These are phyloP conservation scores for Microsporum audouinii DNA, from an alignment of 2,329 filamentous ascomycete species.

Conservation along the genomic window DNA sequence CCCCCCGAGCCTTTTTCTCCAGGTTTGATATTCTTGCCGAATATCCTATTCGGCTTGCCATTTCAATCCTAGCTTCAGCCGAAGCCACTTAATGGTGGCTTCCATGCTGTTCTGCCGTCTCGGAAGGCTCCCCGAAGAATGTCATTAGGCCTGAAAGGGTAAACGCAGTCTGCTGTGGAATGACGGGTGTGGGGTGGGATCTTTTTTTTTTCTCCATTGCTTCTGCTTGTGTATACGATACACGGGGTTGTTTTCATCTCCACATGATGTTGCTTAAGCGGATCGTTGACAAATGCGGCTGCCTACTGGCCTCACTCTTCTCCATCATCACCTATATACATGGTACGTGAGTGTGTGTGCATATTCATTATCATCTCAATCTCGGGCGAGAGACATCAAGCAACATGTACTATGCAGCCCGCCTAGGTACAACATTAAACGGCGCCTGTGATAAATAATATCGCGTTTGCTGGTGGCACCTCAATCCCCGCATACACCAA, in stretches of 20 bases:
- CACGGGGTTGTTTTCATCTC: background rate
- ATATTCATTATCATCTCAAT: background rate
- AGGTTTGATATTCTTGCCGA: background rate
- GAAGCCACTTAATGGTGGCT: background rate
- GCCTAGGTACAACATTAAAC: background rate
- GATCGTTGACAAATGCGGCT: conserved; percentile 5
- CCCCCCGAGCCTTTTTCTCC: background rate
- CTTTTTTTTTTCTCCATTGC: background rate
- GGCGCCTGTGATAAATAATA: background rate
- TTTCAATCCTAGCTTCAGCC: background rate
- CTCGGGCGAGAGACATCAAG: background rate
- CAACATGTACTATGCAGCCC: background rate
- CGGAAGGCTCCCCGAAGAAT: background rate
- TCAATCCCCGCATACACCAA: background rate
- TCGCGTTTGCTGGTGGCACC: background rate
- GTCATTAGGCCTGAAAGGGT: background rate
- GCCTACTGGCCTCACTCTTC: background rate
- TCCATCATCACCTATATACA: background rate
- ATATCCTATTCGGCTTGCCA: background rate
- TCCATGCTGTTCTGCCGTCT: conserved; percentile 1
- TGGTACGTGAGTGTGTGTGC: background rate
- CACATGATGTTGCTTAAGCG: background rate
- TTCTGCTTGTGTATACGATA: background rate
- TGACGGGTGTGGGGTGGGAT: background rate
- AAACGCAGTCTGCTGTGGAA: background rate